These are phyloP conservation scores for Areca catechu DNA, from an alignment of 176 grass and related monocot species.

Conservation along the genomic window DNA sequence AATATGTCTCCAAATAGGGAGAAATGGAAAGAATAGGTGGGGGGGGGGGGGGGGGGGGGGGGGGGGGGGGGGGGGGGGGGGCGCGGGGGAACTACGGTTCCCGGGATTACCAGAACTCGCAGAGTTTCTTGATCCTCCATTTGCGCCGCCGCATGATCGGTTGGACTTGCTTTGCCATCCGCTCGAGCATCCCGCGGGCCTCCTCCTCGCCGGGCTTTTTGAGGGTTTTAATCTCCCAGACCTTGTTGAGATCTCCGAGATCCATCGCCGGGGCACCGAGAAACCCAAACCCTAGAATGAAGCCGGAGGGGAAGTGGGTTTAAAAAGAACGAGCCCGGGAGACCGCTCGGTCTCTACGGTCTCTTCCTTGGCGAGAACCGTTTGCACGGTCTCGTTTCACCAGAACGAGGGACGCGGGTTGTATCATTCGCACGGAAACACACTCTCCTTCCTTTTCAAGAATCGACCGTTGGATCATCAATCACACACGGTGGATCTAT, in stretches of 20 bases:
- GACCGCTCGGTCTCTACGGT: too few species aligned
- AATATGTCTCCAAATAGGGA: background rate
- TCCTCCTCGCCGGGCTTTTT: slow-evolving; percentile 62
- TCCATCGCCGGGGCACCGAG: slow-evolving; percentile 39
- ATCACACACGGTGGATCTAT: too few species aligned
- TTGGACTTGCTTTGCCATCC: slow-evolving; percentile 84
- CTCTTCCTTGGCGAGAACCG: too few species aligned
- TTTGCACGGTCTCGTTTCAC: too few species aligned
- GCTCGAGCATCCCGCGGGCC: slow-evolving; percentile 58
- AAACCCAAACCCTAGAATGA: background rate
- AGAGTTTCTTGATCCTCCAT: slow-evolving; percentile 82
- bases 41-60: too few species aligned
- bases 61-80: too few species aligned
- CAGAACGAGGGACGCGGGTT: too few species aligned
- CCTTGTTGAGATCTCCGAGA: slow-evolving; percentile 71
- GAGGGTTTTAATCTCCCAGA: slow-evolving; percentile 68
- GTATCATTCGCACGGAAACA: too few species aligned
- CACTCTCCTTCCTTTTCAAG: too few species aligned
- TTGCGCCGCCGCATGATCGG: slow-evolving; percentile 94
- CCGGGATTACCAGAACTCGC: slow-evolving; percentile 71
- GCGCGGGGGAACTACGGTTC: too few species aligned
- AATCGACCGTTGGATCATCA: too few species aligned
- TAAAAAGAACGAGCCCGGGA: background rate
- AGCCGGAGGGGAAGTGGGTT: background rate
- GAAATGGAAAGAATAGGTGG: background rate